Evolutionary conservation across 495 filamentous ascomycete genomes (phyloP), one percentile per base, ranked within the genome.

Genomic region (Podospora anserina): DNA sequence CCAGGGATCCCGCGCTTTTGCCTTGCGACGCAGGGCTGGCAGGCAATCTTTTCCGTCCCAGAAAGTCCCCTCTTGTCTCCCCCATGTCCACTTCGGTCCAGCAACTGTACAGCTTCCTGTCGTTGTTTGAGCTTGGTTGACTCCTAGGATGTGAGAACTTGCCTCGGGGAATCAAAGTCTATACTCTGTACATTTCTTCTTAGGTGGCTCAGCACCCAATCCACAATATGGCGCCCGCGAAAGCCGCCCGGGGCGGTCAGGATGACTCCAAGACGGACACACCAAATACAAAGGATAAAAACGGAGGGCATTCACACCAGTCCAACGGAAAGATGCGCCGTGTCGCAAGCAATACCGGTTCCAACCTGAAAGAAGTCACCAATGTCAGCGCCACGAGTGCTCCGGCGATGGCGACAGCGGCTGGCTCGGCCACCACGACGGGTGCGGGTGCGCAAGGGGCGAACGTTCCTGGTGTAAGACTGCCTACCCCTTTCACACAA

Each of bases 231-330:
- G 67, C 77, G 3, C 78, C 78, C 1, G 60, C 75, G n/a, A 80
- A 80, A 65, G 67, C 72, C 19, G 68, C 74, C 26, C 73, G 73
- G 19, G 69, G 67, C 61, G 72, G 75, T 63, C 81, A 82, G 68
- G 82, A 85, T 70, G 82, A 85, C 71, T 27, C 76, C 65, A 85
- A 84, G 75, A 73, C 80, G 64, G 82, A 84, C 67, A 78, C 77
- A 4, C 73, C 78, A 16, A 76, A 75, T 63, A 53, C 73, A 53
- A 82, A 82, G 67, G 81, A 83, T n/a, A 80, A 81, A 69, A 82
- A 81, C 63, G 78, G 63, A 39, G 28, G 79, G 55, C 74, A 76
- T 28, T 65, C 69, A 39, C 78, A 79, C 20, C 78, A 79, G 39
- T 70, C 76, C 49, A 81, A 81, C 69, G 79, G 80, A 64, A 85